Evolutionary conservation across 2,329 filamentous ascomycete species (phyloP).

Genomic region (Cryphonectria carpinicola): DNA sequence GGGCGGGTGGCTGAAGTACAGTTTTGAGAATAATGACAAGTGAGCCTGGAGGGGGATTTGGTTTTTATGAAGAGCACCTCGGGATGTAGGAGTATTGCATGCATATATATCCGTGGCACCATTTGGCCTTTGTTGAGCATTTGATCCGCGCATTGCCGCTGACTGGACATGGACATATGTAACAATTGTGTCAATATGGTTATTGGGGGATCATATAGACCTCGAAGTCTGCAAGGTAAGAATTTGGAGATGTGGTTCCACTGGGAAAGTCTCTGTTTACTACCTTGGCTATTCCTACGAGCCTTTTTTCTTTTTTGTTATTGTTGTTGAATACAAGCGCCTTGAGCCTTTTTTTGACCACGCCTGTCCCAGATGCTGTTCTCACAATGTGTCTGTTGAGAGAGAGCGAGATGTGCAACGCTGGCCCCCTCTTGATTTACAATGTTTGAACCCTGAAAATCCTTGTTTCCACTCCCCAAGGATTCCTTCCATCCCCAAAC

Average conservation of each 20-base stretch:
- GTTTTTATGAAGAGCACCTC: constrained; percentile 16
- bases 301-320: constrained; percentile 2
- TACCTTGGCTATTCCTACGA: background rate
- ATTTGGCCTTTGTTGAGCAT: background rate
- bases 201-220: background rate
- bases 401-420: background rate
- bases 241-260: background rate
- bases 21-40: constrained; percentile 52
- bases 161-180: background rate
- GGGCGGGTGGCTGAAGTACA: constrained; percentile 67
- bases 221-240: background rate
- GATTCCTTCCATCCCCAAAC: no score
- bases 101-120: constrained; percentile 8
- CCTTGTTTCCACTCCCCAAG: background rate
- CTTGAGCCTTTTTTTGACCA: background rate
- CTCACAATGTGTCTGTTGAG: background rate
- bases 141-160: background rate
- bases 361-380: background rate
- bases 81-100: constrained; percentile 28
- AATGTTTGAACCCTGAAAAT: background rate
- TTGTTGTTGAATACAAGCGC: constrained; percentile 10
- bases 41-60: background rate
- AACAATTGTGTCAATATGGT: background rate
- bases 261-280: background rate
- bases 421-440: background rate